phyloP scores from a whole-genome alignment of 352 stramenopile species.

The Globisporangium takayamanum region DNA sequence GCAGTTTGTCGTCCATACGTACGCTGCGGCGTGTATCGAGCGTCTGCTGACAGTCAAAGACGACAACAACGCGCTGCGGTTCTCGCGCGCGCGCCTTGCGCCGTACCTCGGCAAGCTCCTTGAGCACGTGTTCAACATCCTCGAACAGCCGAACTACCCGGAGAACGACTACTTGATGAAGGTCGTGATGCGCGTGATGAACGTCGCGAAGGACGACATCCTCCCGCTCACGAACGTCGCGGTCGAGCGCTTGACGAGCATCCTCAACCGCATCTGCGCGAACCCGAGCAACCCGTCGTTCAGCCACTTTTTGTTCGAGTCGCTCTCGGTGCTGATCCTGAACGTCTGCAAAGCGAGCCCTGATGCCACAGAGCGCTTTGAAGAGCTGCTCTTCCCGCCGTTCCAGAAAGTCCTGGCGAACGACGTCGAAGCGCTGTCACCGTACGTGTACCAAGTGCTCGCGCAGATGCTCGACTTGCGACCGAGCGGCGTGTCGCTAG shows the following conservation, averaged over 20 bases:
- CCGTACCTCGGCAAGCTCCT: conserved; percentile 92
- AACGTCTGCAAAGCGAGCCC: conserved; percentile 89
- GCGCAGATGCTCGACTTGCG: conserved; percentile 96
- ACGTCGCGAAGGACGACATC: conserved; percentile 91
- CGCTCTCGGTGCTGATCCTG: conserved; percentile 93
- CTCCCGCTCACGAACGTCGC: conserved; percentile 90
- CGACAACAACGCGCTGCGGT: conserved; percentile 43
- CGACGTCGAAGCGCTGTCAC: conserved; percentile 91
- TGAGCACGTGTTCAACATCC: conserved; percentile 93
- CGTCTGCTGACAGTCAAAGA: conserved; percentile 95
- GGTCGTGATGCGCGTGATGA: conserved; percentile 94
- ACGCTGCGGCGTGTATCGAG: conserved; percentile 95
- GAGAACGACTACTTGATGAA: conserved; percentile 99
- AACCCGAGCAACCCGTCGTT: conserved; percentile 99
- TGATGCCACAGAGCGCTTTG: conserved; percentile 83
- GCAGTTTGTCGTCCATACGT: conserved; percentile 97
- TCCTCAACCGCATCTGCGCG: conserved; percentile 92
- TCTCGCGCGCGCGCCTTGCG: conserved; percentile 80
- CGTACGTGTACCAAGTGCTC: conserved; percentile 99
- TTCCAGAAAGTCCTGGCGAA: conserved; percentile 97
- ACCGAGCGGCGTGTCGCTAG: conserved; percentile 79
- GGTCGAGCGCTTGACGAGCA: conserved; percentile 92
- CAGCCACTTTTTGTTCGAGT: conserved; percentile 99
- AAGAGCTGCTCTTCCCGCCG: conserved; percentile 94
- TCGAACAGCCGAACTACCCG: conserved; percentile 90